Base-by-base conservation (phyloP, 2,329 filamentous ascomycete species). In the Aspergillus floridensis region DNA sequence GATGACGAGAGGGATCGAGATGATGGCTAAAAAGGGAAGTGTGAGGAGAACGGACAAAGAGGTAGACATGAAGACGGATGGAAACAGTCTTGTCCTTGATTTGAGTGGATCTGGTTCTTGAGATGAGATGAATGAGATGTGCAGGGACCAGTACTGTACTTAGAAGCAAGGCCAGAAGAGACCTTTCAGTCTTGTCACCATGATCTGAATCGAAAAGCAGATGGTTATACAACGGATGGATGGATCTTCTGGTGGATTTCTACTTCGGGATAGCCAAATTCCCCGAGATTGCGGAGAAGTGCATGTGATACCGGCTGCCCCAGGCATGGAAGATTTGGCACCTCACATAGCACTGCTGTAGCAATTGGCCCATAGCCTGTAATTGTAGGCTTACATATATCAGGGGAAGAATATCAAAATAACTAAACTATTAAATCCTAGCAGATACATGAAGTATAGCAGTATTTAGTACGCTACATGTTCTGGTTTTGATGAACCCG, bases 1-100 rank as follows among this genome's bases (percentile, higher is more conserved):
- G 53, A 89, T 70, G 65, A 85, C 81, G 56, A 90, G 80, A 8
- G 88, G 87, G 12, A 89, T 75, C 22, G 86, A 86, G 67, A 88
- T 78, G 63, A 88, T 63, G 68, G 85, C 80, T 64, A 89, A 77
- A 67, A 88, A 80, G n/a, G 86, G 86, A 54, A 88, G 79, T 55
- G 86, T 76, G 52, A 89, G 72, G 52, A 77, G 56, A 16, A 69
- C 70, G 11, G 68, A 70, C 32, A 76, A 49, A 44, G 63, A 68
- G 57, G 68, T 62, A 41, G 68, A 69, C 66, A 71, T 75, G 49
- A 67, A 71, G 66, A 67, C 48, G 54, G 32, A 26, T 7, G 2
- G 22, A 49, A 21, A 24, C 10, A 35, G 32, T 41, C 6, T 21
- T n/a, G 31, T 16, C 14, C 19, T 12, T 12, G 38, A 29, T 44